Evolutionary conservation across 768 basidiomycete genomes (phyloP).

Genomic region (Suillus lakei): DNA sequence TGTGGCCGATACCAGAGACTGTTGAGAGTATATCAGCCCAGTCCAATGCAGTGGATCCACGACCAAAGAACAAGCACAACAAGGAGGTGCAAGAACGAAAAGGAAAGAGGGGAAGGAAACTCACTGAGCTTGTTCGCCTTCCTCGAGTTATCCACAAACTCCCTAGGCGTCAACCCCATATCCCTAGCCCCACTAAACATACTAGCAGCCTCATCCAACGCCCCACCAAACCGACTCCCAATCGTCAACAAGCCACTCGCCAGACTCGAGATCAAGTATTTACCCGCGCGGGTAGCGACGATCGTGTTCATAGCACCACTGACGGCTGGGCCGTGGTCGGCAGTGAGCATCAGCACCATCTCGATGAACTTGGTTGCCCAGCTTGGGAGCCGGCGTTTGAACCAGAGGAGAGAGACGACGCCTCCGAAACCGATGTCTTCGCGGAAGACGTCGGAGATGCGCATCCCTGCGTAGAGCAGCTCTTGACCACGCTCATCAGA

Average conservation of each 20-base stretch:
- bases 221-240: constrained; percentile 97
- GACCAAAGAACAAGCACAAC: no score
- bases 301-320: constrained; percentile 99
- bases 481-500: constrained; percentile 99
- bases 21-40: not conserved
- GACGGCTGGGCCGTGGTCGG: constrained; percentile 98
- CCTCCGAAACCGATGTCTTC: constrained; percentile 96
- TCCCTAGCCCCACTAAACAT: constrained; percentile 96
- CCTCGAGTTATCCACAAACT: constrained; percentile 94
- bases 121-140: constrained; percentile 93
- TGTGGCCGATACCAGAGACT: constrained; percentile 99
- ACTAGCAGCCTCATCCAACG: constrained; percentile 93
- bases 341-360: constrained; percentile 99
- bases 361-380: constrained; percentile 99
- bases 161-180: constrained; percentile 93
- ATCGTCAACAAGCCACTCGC: constrained; percentile 97
- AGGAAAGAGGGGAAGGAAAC: constrained; percentile 32
- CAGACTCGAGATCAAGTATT: constrained; percentile 96
- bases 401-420: constrained; percentile 96
- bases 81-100: no score
- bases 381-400: constrained; percentile 90
- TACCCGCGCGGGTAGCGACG: constrained; percentile 98
- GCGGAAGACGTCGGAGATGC: constrained; percentile 98
- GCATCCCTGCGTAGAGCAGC: constrained; percentile 97
- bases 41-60: no score